Percentiles rank a stretch among this genome's conserved stretches.
These are phyloP conservation scores for Apium graveolens DNA, from an alignment of 129 eudicot species.

Conservation along the genomic window DNA sequence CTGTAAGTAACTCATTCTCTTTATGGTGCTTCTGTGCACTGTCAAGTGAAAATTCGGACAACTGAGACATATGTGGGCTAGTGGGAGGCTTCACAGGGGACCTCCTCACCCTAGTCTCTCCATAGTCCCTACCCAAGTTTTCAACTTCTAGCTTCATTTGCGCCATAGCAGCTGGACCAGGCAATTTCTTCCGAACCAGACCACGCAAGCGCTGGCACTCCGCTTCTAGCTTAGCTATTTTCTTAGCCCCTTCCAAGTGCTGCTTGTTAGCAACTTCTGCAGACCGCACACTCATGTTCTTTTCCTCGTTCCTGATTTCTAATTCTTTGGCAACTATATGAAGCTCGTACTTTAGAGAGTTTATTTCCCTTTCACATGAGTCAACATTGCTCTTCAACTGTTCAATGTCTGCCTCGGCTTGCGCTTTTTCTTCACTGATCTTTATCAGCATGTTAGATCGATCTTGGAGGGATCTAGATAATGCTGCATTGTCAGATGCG, in stretches of 20 bases:
- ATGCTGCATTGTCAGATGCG: slow-evolving; percentile 78
- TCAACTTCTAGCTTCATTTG: slow-evolving; percentile 97
- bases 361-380: slow-evolving; percentile 84
- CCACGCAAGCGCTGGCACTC: slow-evolving; percentile 96
- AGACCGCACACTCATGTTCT: slow-evolving; percentile 77
- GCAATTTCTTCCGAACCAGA: slow-evolving; percentile 89
- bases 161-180: slow-evolving; percentile 98
- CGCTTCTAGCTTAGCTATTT: slow-evolving; percentile 87
- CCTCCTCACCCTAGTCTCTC: slow-evolving; percentile 60
- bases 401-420: slow-evolving; percentile 85
- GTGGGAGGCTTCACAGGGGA: slow-evolving; percentile 69
- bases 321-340: slow-evolving; percentile 78
- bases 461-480: slow-evolving; percentile 83
- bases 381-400: slow-evolving; percentile 59
- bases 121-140: slow-evolving; percentile 76
- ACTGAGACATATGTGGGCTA: slow-evolving; percentile 37
- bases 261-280: slow-evolving; percentile 95
- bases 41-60: slow-evolving; percentile 71
- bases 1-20: slow-evolving; percentile 72
- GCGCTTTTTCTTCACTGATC: slow-evolving; percentile 73
- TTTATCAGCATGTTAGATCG: slow-evolving; percentile 79
- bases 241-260: slow-evolving; percentile 81
- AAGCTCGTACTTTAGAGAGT: slow-evolving; percentile 81
- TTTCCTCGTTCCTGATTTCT: slow-evolving; percentile 93
- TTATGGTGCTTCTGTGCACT: slow-evolving; percentile 57